These are phyloP conservation scores for Syncephalastrum racemosum DNA, from an alignment of 371 early-diverging fungal genomes.

Conservation along the genomic window DNA sequence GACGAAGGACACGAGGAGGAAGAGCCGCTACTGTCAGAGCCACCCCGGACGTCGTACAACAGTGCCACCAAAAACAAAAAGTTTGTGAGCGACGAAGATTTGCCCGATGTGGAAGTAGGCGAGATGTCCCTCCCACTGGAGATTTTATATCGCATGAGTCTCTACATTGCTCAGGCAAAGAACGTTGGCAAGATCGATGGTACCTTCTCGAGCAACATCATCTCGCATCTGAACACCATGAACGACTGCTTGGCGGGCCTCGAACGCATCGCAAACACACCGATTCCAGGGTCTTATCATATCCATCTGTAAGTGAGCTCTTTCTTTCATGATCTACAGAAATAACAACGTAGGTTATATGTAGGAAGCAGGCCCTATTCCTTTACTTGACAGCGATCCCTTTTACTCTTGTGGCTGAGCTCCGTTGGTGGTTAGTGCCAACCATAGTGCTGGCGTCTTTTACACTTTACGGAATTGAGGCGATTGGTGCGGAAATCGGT, in stretches of 20 bases:
- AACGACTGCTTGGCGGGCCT: conserved; percentile 69
- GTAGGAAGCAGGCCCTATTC: conserved; percentile 64
- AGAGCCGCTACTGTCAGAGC: conserved; percentile 6
- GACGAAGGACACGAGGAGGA: conserved; percentile 8
- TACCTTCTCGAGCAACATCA: conserved; percentile 48
- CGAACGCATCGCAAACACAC: conserved; percentile 77
- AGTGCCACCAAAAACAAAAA: neutral
- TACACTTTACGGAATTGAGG: conserved; percentile 74
- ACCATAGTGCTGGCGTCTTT: conserved; percentile 63
- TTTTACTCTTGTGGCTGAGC: conserved; percentile 59
- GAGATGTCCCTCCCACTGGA: conserved; percentile 62
- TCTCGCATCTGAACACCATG: conserved; percentile 47
- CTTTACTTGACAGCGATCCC: conserved; percentile 70
- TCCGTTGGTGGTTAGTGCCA: conserved; percentile 62
- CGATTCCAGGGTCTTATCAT: conserved; percentile 78
- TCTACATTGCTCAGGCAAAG: conserved; percentile 53
- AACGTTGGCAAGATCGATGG: conserved; percentile 48
- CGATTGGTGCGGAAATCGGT: conserved; percentile 52
- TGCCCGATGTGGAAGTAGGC: conserved; percentile 37
- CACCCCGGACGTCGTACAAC: conserved; percentile 2
- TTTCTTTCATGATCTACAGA: neutral
- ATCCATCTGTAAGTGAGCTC: conserved; percentile 61
- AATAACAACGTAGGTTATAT: neutral
- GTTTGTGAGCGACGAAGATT: conserved; percentile 40
- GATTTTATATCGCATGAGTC: conserved; percentile 55